Base-by-base conservation (phyloP, 2,329 filamentous ascomycete genomes). In the Sporothrix pseudoabietina region DNA sequence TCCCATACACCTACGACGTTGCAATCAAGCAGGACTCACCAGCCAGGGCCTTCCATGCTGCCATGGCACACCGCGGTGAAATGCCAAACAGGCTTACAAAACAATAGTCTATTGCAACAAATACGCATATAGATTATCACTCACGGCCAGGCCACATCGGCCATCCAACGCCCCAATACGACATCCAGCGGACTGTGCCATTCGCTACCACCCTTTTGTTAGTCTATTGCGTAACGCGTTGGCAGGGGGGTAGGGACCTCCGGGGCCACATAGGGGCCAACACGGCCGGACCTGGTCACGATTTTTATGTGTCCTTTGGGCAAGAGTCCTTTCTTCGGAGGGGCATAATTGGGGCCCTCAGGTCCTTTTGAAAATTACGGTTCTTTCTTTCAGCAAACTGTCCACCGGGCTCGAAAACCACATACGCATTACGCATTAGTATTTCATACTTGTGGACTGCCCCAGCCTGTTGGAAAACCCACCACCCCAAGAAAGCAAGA, bases 11-110 rank as follows among this genome's bases (percentile, higher is more conserved):
- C 59, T 26, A 65, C 59, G 39, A 65, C n/a, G 35, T 10, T 44
- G 39, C 44, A n/a, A 35, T 26, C n/a, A 19, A 19, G 44, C 52
- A 9, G 9, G 2, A 19, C 55, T 26, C 55, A 14, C 5, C 55
- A 8, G 16, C 7, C 55, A 35, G 35, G 30, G 30, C 7, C 55
- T 19, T 35, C 55, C 35, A 35, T 35, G 19, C 35, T 44, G n/a
- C 19, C 39, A 65, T 44, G 55, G 14, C 35, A 66, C 61, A 66
- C 61, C 61, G n/a, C 22, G 61, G 61, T 66, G 61, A 66, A 39
- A 4, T 8, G 35, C 14, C 35, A 16, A 47, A 26, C 35, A 41
- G 9, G 61, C 61, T 47, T n/a, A 65, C 16, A 26, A 63, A 41
- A 41, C 57, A 63, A 54, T 1, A 5, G 44, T 49, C 19, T 49